Evolutionary conservation across 2,329 filamentous ascomycete genomes (phyloP).

Genomic region (Fusarium guadeloupense): DNA sequence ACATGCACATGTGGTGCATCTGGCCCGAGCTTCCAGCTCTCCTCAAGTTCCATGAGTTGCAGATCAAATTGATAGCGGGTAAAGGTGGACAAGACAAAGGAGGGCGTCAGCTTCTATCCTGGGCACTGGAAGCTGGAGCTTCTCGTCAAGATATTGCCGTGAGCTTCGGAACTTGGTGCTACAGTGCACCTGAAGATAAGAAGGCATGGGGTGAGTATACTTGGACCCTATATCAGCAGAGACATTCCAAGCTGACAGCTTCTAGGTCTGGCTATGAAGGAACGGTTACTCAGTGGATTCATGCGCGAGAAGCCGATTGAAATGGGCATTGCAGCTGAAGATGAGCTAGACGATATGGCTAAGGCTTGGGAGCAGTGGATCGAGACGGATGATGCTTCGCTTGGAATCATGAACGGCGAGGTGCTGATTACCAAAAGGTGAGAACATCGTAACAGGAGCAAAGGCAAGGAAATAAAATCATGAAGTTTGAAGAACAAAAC

Average conservation of each 20-base stretch:
- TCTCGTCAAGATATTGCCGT: constrained; percentile 34
- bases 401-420: constrained; percentile 46
- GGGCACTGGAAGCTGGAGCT: constrained; percentile 41
- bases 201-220: constrained; percentile 40
- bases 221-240: fast-evolving
- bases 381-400: constrained; percentile 40
- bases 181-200: constrained; percentile 39
- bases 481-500: no score
- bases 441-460: no score
- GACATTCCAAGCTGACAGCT: neutral
- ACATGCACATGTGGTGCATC: constrained; percentile 44
- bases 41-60: constrained; percentile 37
- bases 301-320: constrained; percentile 40
- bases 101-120: constrained; percentile 43
- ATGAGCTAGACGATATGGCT: constrained; percentile 42
- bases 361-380: constrained; percentile 44
- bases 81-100: constrained; percentile 42
- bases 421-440: constrained; percentile 38
- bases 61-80: constrained; percentile 27
- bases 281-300: constrained; percentile 38
- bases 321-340: constrained; percentile 36
- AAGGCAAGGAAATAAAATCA: no score
- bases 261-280: constrained; percentile 41
- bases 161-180: constrained; percentile 46
- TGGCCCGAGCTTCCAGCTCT: constrained; percentile 43